Base-by-base conservation (phyloP, 345 rosid genomes). In the Nasturtium officinale region DNA sequence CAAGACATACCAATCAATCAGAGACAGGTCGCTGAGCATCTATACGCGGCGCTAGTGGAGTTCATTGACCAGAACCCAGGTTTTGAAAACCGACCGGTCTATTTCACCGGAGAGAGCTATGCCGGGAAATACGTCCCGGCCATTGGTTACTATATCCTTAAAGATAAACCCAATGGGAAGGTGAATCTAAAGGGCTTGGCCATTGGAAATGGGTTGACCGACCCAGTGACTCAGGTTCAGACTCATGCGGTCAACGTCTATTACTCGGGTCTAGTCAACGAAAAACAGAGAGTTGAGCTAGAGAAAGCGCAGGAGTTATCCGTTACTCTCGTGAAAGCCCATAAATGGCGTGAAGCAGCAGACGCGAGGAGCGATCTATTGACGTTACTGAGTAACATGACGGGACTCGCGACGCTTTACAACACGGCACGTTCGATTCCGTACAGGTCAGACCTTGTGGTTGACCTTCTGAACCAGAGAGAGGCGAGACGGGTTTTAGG, bases 91-190 rank as follows among this genome's bases (percentile, higher is more conserved):
- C 85, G 95, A 6, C 92, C 92, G 0, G 59, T 92, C 25, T 90
- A 85, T 70, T 43, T 89, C 5, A 82, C 95, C 0, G 95, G 98
- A 1, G 92, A 92, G 83, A 92, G 98, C 66, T 88, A 92, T 57
- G 96, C 95, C 0, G 95, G 96, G 6, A 88, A 90, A 65, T 90
- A 88, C 62, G 87, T 87, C 7, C 96, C 98, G 0, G 85, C 98
- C 8, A 83, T 90, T n/a, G n/a, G 95, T 51, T 88, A 87, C 67
- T 83, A 88, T 20, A 88, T 87, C 61, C 74, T 88, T 71, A 82
- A 74, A 65, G 76, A 57, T 70, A 83, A 90, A 84, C 40, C 70
- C 12, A 61, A 63, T 13, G 33, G 55, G 80, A 74, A 77, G 50
- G 77, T 90, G 37, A 86, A 90, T 59, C 69, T 92, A 57, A 74